Evolutionary conservation across 2,329 filamentous ascomycete species (phyloP), one percentile per base, ranked within the genome.

Genomic region (Rhynchosporium graminicola): DNA sequence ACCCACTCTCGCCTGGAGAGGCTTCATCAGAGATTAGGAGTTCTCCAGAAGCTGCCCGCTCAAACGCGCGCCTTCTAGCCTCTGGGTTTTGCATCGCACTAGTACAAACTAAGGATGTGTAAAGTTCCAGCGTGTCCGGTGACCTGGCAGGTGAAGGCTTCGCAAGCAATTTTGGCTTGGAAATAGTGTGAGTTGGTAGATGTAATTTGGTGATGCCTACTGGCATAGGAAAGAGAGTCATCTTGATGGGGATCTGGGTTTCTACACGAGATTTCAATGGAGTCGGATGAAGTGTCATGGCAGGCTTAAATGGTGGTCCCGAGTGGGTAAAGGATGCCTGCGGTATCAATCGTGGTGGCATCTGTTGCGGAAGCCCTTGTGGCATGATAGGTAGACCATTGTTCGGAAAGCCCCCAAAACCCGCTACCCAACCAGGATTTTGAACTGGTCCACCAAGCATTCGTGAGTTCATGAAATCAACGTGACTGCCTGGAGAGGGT

Each of bases 201-300:
- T 96, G 92, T 57, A 98, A 79, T 73, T 89, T 91, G 67, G 88
- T 90, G 62, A 93, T 85, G 10, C 89, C 89, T 0, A 82, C 78
- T 1, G 93, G 92, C 52, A 96, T 79, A 26, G 90, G 87, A 62
- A 87, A 88, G 45, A 98, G 77, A 0, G 87, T 89, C 76, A 98
- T 82, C 71, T 88, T 88, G 69, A 97, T 91, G 8, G 90, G 91
- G 69, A 98, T 97, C 74, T 98, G 95, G 0, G 95, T 98, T 78
- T 99, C 95, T 20, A 98, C 95, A 28, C 95, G 87, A 15, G 93
- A 97, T 76, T 97, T 98, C 61, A 85, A 74, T 4, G 88, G 88
- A 3, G 86, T 90, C 4, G 87, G 85, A 65, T 87, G 82, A 48
- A 91, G 84, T 12, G 82, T 83, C 45, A 91, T 75, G 57, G 76